These are phyloP conservation scores for Glutinoglossum americanum DNA, from an alignment of 495 filamentous ascomycete species.

Conservation along the genomic window DNA sequence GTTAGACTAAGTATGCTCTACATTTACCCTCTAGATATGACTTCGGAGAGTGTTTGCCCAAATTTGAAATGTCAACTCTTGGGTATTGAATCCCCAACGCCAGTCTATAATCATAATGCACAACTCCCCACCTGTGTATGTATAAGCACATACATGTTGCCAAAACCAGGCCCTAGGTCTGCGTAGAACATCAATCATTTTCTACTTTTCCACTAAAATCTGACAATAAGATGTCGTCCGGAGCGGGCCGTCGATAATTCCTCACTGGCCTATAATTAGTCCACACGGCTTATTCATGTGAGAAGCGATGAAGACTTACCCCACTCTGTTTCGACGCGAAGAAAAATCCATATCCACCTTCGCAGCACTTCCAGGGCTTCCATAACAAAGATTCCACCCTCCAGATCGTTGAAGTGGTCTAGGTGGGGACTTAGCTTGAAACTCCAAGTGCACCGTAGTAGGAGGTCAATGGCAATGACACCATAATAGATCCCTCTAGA, in stretches of 20 bases:
- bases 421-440: slow-evolving; percentile 63
- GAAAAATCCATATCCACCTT: slow-evolving; percentile 93
- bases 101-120: not conserved
- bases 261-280: slow-evolving; percentile 22
- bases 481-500: slow-evolving; percentile 54
- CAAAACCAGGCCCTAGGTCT: not conserved
- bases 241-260: slow-evolving; percentile 28
- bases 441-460: slow-evolving; percentile 75
- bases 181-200: slow-evolving; percentile 21
- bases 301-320: slow-evolving; percentile 22
- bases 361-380: slow-evolving; percentile 69
- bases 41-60: not conserved
- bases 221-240: slow-evolving; percentile 32
- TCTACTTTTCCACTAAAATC: slow-evolving; percentile 30
- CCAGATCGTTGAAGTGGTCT: slow-evolving; percentile 61
- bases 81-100: not conserved
- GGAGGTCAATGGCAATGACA: slow-evolving; percentile 56
- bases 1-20: too few relatives aligned
- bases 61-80: not conserved
- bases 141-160: not conserved
- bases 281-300: slow-evolving; percentile 7
- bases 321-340: slow-evolving; percentile 86
- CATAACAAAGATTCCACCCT: slow-evolving; percentile 70
- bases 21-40: too few relatives aligned
- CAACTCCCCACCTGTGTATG: not conserved